Evolutionary conservation across 179 eudicot species (phyloP), one percentile per base, ranked within the genome.

Genomic region (Patellifolia procumbens): DNA sequence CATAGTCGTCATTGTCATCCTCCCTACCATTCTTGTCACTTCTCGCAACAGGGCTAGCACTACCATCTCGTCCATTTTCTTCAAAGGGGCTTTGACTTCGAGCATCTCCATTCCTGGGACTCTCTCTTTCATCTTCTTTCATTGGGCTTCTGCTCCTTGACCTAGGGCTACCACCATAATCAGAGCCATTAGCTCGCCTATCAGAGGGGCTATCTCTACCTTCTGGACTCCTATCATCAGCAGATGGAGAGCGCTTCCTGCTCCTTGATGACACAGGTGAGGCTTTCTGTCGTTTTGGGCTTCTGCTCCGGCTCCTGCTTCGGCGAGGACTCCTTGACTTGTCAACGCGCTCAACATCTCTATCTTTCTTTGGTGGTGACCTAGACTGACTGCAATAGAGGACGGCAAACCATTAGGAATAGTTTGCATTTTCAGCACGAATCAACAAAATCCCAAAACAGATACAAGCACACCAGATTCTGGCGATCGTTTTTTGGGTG

Each of bases 331-430:
- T 91, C 71, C 89, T 86, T n/a, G 97, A 89, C 76, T 90, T 86
- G 12, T 86, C 91, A 26, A 24, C 79, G 34, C 74, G 79, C 64
- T 88, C 93, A 19, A 72, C 51, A 24, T 81, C 89, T 22, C 89
- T 77, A 0, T 86, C 97, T 73, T 88, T 90, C 83, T 75, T 88
- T 22, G 78, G 81, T 22, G 98, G 97, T 24, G 99, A 89, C 70
- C 97, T 84, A n/a, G 98, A 95, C 77, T 81, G 95, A 81, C 97
- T 95, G 88, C 79, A 64, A 16, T 39, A 59, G 32, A 70, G 69
- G 22, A 66, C 20, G 39, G 19, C 63, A 48, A 48, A 61, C 28
- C 29, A 22, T 29, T 32, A 17, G 13, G 24, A 28, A 4, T 31
- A 62, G 70, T 26, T 17, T 7, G 16, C 10, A 42, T 52, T 28